Conservation (phyloP, 129 eudicot species). For the Pittosporum tobira region DNA sequence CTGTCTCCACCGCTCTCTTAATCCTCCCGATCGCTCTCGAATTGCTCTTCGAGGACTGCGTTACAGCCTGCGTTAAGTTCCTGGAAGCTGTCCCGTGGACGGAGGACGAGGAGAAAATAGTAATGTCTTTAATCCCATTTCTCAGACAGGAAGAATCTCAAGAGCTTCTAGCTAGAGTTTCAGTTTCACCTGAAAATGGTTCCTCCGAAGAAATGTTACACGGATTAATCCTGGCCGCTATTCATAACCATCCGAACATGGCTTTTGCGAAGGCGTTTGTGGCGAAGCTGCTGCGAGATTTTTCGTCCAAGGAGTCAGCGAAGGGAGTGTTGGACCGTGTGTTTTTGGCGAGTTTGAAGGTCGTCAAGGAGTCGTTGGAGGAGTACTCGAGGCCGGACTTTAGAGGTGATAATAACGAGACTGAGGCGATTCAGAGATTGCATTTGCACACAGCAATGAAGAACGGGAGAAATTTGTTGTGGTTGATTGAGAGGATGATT, state of each 20-base stretch:
- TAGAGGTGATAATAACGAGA: slow-evolving; percentile 73
- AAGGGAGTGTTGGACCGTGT: slow-evolving; percentile 70
- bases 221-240: slow-evolving; percentile 57
- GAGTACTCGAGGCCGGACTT: slow-evolving; percentile 90
- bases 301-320: slow-evolving; percentile 56
- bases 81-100: slow-evolving; percentile 95
- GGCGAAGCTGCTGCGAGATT: slow-evolving; percentile 74
- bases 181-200: slow-evolving; percentile 29
- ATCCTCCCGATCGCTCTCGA: slow-evolving; percentile 73
- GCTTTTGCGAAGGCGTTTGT: slow-evolving; percentile 89
- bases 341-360: slow-evolving; percentile 57
- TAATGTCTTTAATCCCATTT: slow-evolving; percentile 47
- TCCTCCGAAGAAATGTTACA: slow-evolving; percentile 67
- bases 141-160: slow-evolving; percentile 51
- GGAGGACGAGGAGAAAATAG: slow-evolving; percentile 61
- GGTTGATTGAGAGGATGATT: slow-evolving; percentile 95
- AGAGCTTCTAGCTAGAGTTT: slow-evolving; percentile 68
- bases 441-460: slow-evolving; percentile 83
- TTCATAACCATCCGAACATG: slow-evolving; percentile 62
- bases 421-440: slow-evolving; percentile 80
- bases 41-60: slow-evolving; percentile 70
- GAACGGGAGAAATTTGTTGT: slow-evolving; percentile 73
- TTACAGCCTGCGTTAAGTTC: slow-evolving; percentile 55
- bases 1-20: slow-evolving; percentile 36
- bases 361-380: slow-evolving; percentile 67